phyloP scores from a whole-genome alignment of 2,329 filamentous ascomycete genomes.

The Penicillium verrucosum region DNA sequence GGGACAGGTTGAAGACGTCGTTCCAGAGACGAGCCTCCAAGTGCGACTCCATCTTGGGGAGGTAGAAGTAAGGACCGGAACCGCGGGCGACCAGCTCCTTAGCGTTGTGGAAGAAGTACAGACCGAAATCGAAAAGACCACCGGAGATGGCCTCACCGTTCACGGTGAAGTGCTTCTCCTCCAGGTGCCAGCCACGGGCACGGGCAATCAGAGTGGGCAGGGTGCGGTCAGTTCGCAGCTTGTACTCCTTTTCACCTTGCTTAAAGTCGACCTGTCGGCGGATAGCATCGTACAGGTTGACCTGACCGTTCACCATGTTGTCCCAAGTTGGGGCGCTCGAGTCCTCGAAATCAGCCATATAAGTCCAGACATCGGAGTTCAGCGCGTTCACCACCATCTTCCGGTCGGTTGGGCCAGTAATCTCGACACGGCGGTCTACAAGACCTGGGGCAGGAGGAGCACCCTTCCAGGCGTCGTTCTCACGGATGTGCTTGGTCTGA shows the following conservation, averaged over 20 bases:
- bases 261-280: constrained; percentile 95
- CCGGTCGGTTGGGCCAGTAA: constrained; percentile 92
- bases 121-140: constrained; percentile 90
- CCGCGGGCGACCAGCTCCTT: constrained; percentile 80
- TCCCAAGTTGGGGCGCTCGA: constrained; percentile 96
- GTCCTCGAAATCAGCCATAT: constrained; percentile 99
- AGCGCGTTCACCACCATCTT: constrained; percentile 99
- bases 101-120: constrained; percentile 99
- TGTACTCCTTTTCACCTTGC: constrained; percentile 92
- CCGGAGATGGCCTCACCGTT: constrained; percentile 94
- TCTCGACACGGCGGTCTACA: constrained; percentile 91
- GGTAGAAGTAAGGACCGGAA: constrained; percentile 92
- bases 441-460: constrained; percentile 87
- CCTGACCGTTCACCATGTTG: constrained; percentile 98
- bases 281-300: constrained; percentile 96
- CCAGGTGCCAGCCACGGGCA: constrained; percentile 94
- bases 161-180: constrained; percentile 96
- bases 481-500: constrained; percentile 92
- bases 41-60: constrained; percentile 97
- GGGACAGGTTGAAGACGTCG: constrained; percentile 91
- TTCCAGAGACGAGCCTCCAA: constrained; percentile 98
- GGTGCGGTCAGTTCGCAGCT: constrained; percentile 83
- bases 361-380: constrained; percentile 95
- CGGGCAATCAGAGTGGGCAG: constrained; percentile 91
- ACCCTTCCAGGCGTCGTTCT: constrained; percentile 90